phyloP scores from a whole-genome alignment of 176 grass and related monocot genomes.

The Puya raimondii region DNA sequence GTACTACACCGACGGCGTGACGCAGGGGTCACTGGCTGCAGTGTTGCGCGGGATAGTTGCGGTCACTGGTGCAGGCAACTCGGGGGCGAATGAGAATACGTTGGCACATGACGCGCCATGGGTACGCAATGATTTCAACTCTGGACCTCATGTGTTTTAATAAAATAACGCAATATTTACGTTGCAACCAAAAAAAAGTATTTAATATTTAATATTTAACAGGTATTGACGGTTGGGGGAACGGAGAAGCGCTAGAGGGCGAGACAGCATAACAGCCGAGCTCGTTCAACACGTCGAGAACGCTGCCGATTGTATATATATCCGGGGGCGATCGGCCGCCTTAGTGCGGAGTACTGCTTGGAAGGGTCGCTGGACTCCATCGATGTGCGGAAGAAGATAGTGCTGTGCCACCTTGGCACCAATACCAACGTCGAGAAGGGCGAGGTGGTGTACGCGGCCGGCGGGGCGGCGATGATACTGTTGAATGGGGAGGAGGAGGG shows the following conservation, averaged over 20 bases:
- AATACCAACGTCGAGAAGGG: background rate
- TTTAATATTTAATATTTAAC: no score
- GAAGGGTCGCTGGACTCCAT: background rate
- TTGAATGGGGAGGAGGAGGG: background rate
- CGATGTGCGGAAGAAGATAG: slow-evolving; percentile 1
- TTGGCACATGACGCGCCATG: slow-evolving; percentile 3
- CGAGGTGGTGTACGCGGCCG: background rate
- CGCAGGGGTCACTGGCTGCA: background rate
- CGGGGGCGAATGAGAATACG: background rate
- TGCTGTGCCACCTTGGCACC: background rate
- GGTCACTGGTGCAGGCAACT: background rate
- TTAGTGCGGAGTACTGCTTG: background rate
- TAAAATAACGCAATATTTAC: no score
- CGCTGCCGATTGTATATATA: background rate
- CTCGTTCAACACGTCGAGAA: background rate
- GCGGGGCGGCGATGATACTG: slow-evolving; percentile 7
- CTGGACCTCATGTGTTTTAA: no score
- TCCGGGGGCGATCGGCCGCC: background rate
- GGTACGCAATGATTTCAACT: background rate
- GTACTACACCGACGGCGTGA: slow-evolving; percentile 8
- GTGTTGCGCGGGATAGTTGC: background rate
- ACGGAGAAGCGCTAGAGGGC: background rate
- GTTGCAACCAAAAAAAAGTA: no score
- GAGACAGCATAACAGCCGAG: slow-evolving; percentile 1
- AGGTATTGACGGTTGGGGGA: background rate